These are phyloP conservation scores for Penicillium verhagenii DNA, from an alignment of 495 filamentous ascomycete species.

Conservation along the genomic window DNA sequence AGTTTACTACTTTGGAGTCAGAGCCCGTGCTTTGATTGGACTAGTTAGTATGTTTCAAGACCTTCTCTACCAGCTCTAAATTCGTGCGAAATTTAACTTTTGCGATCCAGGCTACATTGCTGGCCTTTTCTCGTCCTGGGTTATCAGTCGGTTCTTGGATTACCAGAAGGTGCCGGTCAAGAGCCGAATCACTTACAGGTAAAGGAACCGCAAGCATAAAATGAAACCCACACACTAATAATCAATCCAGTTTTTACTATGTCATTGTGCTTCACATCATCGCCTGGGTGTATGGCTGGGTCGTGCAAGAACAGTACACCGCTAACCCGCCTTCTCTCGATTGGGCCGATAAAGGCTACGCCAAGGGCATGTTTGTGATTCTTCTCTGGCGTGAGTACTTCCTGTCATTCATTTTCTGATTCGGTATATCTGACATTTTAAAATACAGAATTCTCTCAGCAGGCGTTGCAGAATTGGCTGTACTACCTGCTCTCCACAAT, in stretches of 20 bases:
- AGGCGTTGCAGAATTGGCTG: slow-evolving; percentile 49
- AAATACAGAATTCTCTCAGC: slow-evolving; percentile 37
- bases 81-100: not conserved
- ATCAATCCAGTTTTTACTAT: slow-evolving; percentile 35
- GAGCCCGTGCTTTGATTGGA: slow-evolving; percentile 37
- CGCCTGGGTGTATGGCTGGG: slow-evolving; percentile 49
- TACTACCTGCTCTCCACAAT: slow-evolving; percentile 61
- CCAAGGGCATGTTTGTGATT: slow-evolving; percentile 45
- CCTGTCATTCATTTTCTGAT: not conserved
- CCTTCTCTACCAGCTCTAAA: not conserved
- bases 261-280: slow-evolving; percentile 41
- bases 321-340: slow-evolving; percentile 40
- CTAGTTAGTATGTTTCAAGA: slow-evolving; percentile 28
- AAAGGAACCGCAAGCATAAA: not conserved
- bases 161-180: slow-evolving; percentile 36
- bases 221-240: not conserved
- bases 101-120: slow-evolving; percentile 26
- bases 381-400: slow-evolving; percentile 39
- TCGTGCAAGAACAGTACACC: slow-evolving; percentile 49
- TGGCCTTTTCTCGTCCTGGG: slow-evolving; percentile 32
- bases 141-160: slow-evolving; percentile 44
- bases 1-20: slow-evolving; percentile 39
- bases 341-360: slow-evolving; percentile 44
- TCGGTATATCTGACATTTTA: not conserved
- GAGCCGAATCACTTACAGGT: slow-evolving; percentile 40